Percentiles rank a stretch among this genome's conserved stretches.
phyloP scores from a whole-genome alignment of 1,284 basidiomycete species.

The Xanthoconium separans region DNA sequence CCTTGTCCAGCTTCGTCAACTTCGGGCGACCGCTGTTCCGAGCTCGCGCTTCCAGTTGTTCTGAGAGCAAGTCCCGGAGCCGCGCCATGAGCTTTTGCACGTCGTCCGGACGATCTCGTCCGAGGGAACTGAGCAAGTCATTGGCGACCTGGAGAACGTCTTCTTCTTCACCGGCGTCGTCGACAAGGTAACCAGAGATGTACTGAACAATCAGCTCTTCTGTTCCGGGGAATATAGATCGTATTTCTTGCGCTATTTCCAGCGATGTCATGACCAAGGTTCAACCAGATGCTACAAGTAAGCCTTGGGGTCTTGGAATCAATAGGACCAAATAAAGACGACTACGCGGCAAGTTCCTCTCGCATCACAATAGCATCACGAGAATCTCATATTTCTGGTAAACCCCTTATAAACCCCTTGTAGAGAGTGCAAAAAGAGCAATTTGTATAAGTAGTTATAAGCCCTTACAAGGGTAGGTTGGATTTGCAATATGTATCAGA shows the following conservation, averaged over 20 bases:
- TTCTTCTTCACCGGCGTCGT: conserved; percentile 91
- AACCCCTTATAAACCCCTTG: too few species aligned
- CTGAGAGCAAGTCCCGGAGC: conserved; percentile 65
- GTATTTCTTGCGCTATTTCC: conserved; percentile 61
- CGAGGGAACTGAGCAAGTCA: conserved; percentile 75
- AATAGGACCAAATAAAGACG: too few species aligned
- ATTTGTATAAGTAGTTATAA: too few species aligned
- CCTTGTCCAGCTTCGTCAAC: conserved; percentile 84
- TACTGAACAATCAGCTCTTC: conserved; percentile 95
- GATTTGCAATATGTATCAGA: too few species aligned
- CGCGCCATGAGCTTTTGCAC: conserved; percentile 66
- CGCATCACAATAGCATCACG: too few species aligned
- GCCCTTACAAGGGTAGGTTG: too few species aligned
- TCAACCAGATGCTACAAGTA: too few species aligned
- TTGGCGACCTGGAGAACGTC: conserved; percentile 81
- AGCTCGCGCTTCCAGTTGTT: conserved; percentile 57
- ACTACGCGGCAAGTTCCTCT: too few species aligned
- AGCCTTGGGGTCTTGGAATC: too few species aligned
- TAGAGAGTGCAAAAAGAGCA: too few species aligned
- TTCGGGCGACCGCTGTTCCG: conserved; percentile 59
- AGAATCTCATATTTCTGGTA: too few species aligned
- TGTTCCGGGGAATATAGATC: conserved; percentile 78
- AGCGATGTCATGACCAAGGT: conserved; percentile 23
- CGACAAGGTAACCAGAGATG: conserved; percentile 87
- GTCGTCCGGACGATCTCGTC: conserved; percentile 50